phyloP scores from a whole-genome alignment of 257 asterid genomes.

The Solanum medicagineum region DNA sequence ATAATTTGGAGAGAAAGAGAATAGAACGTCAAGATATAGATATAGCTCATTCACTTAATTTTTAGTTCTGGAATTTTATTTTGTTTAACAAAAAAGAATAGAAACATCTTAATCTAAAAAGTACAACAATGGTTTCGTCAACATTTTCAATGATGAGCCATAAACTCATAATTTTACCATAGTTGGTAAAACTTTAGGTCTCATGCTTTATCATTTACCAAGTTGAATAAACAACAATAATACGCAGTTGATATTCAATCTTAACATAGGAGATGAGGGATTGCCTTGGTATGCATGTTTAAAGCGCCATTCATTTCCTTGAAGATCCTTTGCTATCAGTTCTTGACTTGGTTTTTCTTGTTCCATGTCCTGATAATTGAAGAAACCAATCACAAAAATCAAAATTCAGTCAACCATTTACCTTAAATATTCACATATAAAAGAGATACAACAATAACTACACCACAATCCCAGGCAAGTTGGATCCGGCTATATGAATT shows the following conservation, averaged over 20 bases:
- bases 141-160: neutral
- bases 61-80: neutral
- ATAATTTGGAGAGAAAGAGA: neutral
- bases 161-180: neutral
- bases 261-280: neutral
- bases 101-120: neutral
- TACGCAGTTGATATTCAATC: neutral
- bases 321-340: conserved; percentile 51
- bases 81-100: neutral
- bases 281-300: conserved; percentile 65
- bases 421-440: neutral
- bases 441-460: neutral
- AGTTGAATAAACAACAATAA: neutral
- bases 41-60: neutral
- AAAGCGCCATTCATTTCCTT: conserved; percentile 56
- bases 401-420: neutral
- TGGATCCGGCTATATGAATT: neutral
- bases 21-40: neutral
- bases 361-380: conserved; percentile 36
- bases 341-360: conserved; percentile 52
- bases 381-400: neutral
- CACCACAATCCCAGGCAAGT: neutral
- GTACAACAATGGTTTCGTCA: neutral
- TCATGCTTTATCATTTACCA: neutral
- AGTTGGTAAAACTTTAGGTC: neutral